Base-by-base conservation (phyloP, 257 asterid genomes). In the Lantana camara region DNA sequence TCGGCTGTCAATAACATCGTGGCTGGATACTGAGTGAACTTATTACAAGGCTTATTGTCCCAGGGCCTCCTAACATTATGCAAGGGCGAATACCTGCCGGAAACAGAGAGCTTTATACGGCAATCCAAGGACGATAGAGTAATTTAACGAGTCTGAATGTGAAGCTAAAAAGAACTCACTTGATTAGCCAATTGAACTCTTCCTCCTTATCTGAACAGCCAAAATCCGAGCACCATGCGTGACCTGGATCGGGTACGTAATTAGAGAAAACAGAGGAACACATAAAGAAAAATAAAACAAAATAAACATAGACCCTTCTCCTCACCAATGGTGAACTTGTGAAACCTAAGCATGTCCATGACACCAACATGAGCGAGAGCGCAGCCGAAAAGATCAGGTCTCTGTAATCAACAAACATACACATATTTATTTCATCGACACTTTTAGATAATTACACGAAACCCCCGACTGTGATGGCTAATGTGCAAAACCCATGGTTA, bases 1-100 rank as follows among this genome's bases (percentile, higher is more conserved):
- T 89, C 95, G 9, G 96, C 96, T 12, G 95, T 89, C 54, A 84
- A 48, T 27, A 89, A 49, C 96, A 86, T 89, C 29, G 87, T 84
- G 16, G 95, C 55, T 27, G 96, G 96, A 60, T 89, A 89, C 56
- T 86, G 96, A 34, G 19, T 66, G 30, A 30, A 53, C 66, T 68
- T 56, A 40, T 46, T 62, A 1, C 22, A 50, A 55, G 56, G 49
- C 32, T 77, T 27, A 27, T 27, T 72, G 23, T 89, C 92, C 96
- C 95, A 89, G 1, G 93, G 96, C 69, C 95, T 76, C 62, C 68
- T 82, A 14, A 86, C 91, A 63, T 89, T 89, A 67, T 89, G 96
- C 71, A 89, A 67, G 4, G 95, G 96, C 6, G 96, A 89, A 79
- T 89, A 89, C 77, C 95, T 89, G 64, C 45, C 21, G 20, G 20